A percentile compares a stretch with the other conserved stretches of the same genome.
Evolutionary conservation across 2,329 filamentous ascomycete species (phyloP).

Genomic region (Phaeosphaeria sp.): DNA sequence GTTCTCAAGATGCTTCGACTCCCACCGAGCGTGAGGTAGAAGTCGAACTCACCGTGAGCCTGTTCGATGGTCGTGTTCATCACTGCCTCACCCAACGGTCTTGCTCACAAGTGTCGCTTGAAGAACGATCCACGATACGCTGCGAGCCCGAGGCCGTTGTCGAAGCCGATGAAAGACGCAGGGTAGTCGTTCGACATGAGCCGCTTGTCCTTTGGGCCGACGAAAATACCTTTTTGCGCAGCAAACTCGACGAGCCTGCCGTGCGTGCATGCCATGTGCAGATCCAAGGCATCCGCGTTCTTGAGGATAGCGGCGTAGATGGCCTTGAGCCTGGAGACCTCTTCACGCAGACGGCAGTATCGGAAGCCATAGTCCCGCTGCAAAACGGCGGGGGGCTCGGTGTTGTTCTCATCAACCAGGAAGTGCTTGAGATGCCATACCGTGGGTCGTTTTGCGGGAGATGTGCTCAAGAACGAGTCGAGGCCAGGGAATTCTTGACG

Average conservation of each 20-base stretch:
- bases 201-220: conserved; percentile 1
- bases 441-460: neutral
- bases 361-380: conserved; percentile 30
- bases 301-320: conserved; percentile 18
- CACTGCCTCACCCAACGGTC: neutral
- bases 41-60: neutral
- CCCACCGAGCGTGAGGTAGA: neutral
- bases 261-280: conserved; percentile 19
- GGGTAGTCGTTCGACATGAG: conserved; percentile 18
- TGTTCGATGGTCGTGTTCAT: neutral
- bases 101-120: neutral
- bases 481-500: conserved; percentile 9
- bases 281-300: neutral
- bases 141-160: conserved; percentile 4
- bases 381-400: conserved; percentile 12
- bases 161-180: conserved; percentile 4
- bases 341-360: conserved; percentile 15
- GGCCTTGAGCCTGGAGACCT: conserved; percentile 19
- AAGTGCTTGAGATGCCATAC: conserved; percentile 30
- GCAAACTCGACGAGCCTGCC: conserved; percentile 12
- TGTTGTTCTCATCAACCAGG: neutral
- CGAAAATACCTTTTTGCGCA: neutral
- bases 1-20: too few species aligned
- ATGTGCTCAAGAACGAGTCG: conserved; percentile 13
- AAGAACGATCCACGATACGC: conserved; percentile 6